Base-by-base conservation (phyloP, 108 stramenopile genomes). In the Pseudonitzschia multiseries region DNA sequence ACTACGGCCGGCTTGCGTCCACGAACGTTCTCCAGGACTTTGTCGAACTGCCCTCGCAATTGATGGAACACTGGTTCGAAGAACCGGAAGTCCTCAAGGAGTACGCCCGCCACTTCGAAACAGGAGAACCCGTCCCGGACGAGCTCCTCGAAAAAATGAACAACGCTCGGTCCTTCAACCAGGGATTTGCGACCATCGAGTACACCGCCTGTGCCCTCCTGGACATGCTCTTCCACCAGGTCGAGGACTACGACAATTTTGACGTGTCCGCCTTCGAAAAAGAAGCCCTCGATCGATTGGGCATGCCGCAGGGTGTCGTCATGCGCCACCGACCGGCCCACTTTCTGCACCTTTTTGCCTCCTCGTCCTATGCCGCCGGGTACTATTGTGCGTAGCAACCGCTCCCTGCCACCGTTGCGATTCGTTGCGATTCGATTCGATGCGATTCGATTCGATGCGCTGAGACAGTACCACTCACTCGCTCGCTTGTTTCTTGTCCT, bases 41-140 rank as follows among this genome's bases (percentile, higher is more conserved):
- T 80, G 91, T 89, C 0, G 88, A 92, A 41, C 66, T 92, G 0
- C 91, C 88, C 1, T 87, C 78, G 4, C 91, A 92, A 74, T 78
- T 92, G 20, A 89, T 89, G 88, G 91, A 92, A 65, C 85, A 89
- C 65, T 92, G 91, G 91, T 64, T 92, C 6, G 81, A 79, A 29
- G 75, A 88, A 61, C 84, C 81, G 26, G 71, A 75, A 50, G 87
- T 92, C 20, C 64, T 92, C 57, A 84, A 87, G 56, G 62, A 86
- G 48, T 86, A 84, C 68, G 84, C 85, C 6, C 75, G 81, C 32
- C 91, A 92, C 59, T 83, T 81, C 56, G 50, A 88, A 69, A 89
- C 86, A 33, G 87, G 84, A 22, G 86, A 89, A 71, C 43, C 79
- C 1, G 72, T 92, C 26, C 91, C 91, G 1, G 87, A 87, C 54